phyloP scores from a whole-genome alignment of 1,284 basidiomycete species.

The Entoloma clypeatum region DNA sequence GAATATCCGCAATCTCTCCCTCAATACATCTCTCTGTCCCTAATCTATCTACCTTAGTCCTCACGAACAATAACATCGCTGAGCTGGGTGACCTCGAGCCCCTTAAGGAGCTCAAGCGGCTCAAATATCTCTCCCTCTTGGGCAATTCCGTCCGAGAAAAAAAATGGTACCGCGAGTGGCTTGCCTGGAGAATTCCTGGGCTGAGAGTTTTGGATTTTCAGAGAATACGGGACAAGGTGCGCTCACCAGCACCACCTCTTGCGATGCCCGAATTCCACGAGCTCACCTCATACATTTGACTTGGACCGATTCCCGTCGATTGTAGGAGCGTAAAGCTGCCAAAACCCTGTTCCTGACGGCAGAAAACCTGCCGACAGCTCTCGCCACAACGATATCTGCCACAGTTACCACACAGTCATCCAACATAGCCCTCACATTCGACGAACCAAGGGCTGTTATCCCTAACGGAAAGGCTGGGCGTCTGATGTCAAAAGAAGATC shows the following conservation, averaged over 20 bases:
- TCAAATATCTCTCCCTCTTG: slow-evolving; percentile 81
- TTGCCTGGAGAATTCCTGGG: slow-evolving; percentile 76
- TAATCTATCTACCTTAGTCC: slow-evolving; percentile 75
- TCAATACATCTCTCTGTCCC: slow-evolving; percentile 82
- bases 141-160: slow-evolving; percentile 93
- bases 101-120: slow-evolving; percentile 71
- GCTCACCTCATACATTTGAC: slow-evolving; percentile 20
- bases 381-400: slow-evolving; percentile 74
- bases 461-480: slow-evolving; percentile 67
- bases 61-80: slow-evolving; percentile 74
- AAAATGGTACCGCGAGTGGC: slow-evolving; percentile 97
- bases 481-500: slow-evolving; percentile 90
- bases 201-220: slow-evolving; percentile 96
- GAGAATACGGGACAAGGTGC: slow-evolving; percentile 92
- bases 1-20: slow-evolving; percentile 77
- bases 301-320: slow-evolving; percentile 20
- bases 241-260: slow-evolving; percentile 39
- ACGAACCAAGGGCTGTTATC: slow-evolving; percentile 69
- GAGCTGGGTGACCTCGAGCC: slow-evolving; percentile 85
- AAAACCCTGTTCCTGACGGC: slow-evolving; percentile 74
- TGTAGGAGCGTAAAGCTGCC: slow-evolving; percentile 73
- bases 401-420: slow-evolving; percentile 65
- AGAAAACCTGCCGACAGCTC: slow-evolving; percentile 73
- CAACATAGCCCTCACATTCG: slow-evolving; percentile 56
- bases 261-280: slow-evolving; percentile 22